Evolutionary conservation across 805 yeast species (phyloP), one percentile per base, ranked within the genome.

Genomic region (Ogataea angusta): DNA sequence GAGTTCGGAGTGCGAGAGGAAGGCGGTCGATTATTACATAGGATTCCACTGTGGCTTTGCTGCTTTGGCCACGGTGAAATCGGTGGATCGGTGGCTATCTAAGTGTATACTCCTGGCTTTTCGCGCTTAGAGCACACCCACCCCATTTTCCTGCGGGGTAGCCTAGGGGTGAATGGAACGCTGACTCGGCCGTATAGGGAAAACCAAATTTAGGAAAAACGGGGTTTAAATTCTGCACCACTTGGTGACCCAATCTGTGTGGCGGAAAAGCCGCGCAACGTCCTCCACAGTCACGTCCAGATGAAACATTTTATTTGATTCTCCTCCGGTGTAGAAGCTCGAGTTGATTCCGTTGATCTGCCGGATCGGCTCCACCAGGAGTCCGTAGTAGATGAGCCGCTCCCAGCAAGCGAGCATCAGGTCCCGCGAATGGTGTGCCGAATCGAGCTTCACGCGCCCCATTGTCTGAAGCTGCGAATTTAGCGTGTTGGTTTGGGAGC

Each of bases 321-420:
- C 59, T 21, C 59, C 57, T 3, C 59, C 59, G 1, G 59, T 53
- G 38, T 52, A 55, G 16, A 38, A 40, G 13, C 40, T 35, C 34
- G 46, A 33, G 25, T 50, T 51, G 26, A 57, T 52, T 10, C 57
- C 56, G 27, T 48, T 51, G 17, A 43, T 41, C 35, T 49, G 57
- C 21, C 53, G 45, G 18, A 46, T 31, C 16, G 58, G 58, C 35
- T 56, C 59, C 14, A 52, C 54, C 8, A 85, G 53, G 5, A 86
- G 56, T 2, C 83, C 82, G 21, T 71, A 49, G n/a, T 65, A 64
- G 47, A 75, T 75, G 23, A 89, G 58, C 2, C 73, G 66, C 49
- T 85, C 93, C 96, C 96, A 89, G 26, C 85, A 75, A 28, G 75
- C 75, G 34, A 75, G 70, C 47, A 88, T 70, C 19, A 81, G 75